phyloP scores from a whole-genome alignment of 305 asterid genomes.

The Salvia sclarea region DNA sequence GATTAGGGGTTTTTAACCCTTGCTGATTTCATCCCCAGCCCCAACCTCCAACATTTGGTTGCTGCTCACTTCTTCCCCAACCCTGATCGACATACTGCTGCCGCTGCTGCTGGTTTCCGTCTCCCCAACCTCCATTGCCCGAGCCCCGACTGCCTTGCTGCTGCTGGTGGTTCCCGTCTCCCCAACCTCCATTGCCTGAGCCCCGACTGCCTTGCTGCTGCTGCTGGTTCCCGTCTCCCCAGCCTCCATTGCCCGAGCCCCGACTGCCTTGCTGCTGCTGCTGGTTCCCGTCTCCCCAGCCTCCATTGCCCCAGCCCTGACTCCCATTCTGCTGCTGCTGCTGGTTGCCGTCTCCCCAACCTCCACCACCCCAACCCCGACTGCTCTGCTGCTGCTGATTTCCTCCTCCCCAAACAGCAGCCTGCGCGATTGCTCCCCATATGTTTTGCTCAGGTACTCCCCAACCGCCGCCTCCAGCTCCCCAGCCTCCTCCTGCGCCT shows the following conservation, averaged over 20 bases:
- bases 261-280: background rate
- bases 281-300: constrained; percentile 19
- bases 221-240: constrained; percentile 24
- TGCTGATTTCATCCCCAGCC: background rate
- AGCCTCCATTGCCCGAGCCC: constrained; percentile 13
- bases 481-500: background rate
- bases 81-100: too few relatives aligned
- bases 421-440: constrained; percentile 12
- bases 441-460: constrained; percentile 3
- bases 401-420: constrained; percentile 2
- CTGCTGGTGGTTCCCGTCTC: background rate
- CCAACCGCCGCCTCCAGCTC: constrained; percentile 21
- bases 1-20: too few relatives aligned
- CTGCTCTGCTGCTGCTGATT: background rate
- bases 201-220: background rate
- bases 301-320: constrained; percentile 10
- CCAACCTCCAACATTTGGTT: too few relatives aligned
- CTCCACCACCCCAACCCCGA: constrained; percentile 11
- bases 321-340: background rate
- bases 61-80: too few relatives aligned
- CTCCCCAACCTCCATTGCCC: constrained; percentile 11
- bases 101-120: background rate
- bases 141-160: constrained; percentile 19
- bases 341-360: background rate
- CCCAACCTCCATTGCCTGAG: constrained; percentile 1